Conservation (phyloP, 345 rosid species). For the Pistacia integerrima region DNA sequence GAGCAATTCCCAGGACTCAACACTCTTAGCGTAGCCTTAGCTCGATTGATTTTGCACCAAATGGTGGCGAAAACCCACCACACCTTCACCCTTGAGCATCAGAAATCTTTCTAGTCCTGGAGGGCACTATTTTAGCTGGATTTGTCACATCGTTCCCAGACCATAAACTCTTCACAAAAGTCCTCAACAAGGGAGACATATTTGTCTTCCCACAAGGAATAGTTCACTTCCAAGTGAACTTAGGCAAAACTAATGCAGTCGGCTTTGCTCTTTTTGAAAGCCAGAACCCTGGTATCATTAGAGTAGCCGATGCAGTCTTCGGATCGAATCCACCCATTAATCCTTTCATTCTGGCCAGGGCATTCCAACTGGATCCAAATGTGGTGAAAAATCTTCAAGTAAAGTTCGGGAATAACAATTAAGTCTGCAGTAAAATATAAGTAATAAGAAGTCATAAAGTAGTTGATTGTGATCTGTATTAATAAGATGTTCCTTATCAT, state of each 20-base stretch:
- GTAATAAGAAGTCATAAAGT: not conserved
- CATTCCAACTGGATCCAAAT: slow-evolving; percentile 23
- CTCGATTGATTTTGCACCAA: slow-evolving; percentile 26
- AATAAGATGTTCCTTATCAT: no score
- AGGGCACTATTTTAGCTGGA: slow-evolving; percentile 31
- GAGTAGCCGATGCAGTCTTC: slow-evolving; percentile 28
- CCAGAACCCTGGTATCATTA: slow-evolving; percentile 34
- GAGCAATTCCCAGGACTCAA: slow-evolving; percentile 28
- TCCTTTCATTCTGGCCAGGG: slow-evolving; percentile 21
- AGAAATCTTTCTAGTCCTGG: slow-evolving; percentile 2
- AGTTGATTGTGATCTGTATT: no score
- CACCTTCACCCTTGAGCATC: slow-evolving; percentile 38
- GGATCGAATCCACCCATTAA: slow-evolving; percentile 28
- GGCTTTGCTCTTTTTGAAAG: slow-evolving; percentile 26
- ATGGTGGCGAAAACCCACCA: slow-evolving; percentile 33
- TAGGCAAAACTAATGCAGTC: slow-evolving; percentile 20
- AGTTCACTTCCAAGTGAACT: slow-evolving; percentile 38
- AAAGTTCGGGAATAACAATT: not conserved
- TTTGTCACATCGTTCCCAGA: slow-evolving; percentile 31
- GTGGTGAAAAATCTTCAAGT: slow-evolving; percentile 17
- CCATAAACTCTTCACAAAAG: slow-evolving; percentile 22
- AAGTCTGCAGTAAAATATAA: no score
- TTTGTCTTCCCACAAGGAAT: slow-evolving; percentile 30
- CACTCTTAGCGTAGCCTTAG: slow-evolving; percentile 32
- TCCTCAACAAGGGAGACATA: slow-evolving; percentile 28